Evolutionary conservation across 345 rosid species (phyloP), one percentile per base, ranked within the genome.

Genomic region (Garcia nutans): DNA sequence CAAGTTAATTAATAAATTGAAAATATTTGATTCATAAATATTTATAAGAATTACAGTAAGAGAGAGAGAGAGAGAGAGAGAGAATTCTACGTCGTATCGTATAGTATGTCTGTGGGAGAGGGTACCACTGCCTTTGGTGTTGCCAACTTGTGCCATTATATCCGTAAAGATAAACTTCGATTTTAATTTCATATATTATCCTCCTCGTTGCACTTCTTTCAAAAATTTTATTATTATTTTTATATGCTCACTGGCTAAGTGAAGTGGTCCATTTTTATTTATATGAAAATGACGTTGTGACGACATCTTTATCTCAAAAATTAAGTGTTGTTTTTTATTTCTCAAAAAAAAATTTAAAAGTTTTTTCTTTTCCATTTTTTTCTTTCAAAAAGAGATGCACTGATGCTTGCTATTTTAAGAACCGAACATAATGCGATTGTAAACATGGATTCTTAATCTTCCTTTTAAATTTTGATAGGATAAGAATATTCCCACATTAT

Each of bases 111-210:
- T 68, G 67, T 75, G 15, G 31, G 12, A 26, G 58, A 75, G 77
- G 83, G 79, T 33, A 42, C 83, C 65, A n/a, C 44, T 16, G 13
- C 28, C 74, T 55, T 28, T 66, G 68, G 61, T 80, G 83, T 68
- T 80, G 78, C 67, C 72, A 68, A 33, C 37, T 33, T 33, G 37
- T n/a, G n/a, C 41, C 41, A 37, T 62, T 74, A 22, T 31, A 28
- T 44, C 67, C 54, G 73, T 16, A 54, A 5, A 33, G 54, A 66
- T 44, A 44, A 13, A 0, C 12, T 22, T 37, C 6, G 41, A 37
- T 37, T 37, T 37, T 37, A 37, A 37, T 33, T 33, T 33, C 37
- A 22, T 22, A 13, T n/a, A 49, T 65, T 15, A 19, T 8, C 2
- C 11, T 0, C 9, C 54, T 20, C 10, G 28, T 63, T 10, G 4